Percentiles rank a stretch among this genome's conserved stretches.
phyloP scores from a whole-genome alignment of 1,139 yeast genomes.

The Saccharomyces hybrid region DNA sequence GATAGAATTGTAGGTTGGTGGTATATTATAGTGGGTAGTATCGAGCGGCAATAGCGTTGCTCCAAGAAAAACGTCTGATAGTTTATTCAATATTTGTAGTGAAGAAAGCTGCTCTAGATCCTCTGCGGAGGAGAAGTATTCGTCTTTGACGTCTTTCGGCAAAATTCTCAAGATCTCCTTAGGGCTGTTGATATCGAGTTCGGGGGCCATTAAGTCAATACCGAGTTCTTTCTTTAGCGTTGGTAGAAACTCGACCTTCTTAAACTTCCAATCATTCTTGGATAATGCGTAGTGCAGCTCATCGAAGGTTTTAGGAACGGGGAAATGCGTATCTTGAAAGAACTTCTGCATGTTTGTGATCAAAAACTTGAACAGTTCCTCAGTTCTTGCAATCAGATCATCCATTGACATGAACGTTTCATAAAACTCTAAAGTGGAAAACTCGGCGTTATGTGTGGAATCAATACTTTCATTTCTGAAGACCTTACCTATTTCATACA shows the following conservation, averaged over 20 bases:
- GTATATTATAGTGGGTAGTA: slow-evolving; percentile 60
- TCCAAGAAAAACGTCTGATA: slow-evolving; percentile 61
- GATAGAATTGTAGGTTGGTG: slow-evolving; percentile 83
- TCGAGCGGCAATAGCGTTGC: slow-evolving; percentile 39
- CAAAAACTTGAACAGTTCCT: slow-evolving; percentile 44
- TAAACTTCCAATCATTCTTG: slow-evolving; percentile 23
- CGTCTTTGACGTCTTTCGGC: slow-evolving; percentile 9
- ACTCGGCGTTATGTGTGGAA: slow-evolving; percentile 96
- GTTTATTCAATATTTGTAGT: slow-evolving; percentile 52
- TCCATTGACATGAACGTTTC: slow-evolving; percentile 91
- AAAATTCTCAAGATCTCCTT: slow-evolving; percentile 32
- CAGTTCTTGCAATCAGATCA: slow-evolving; percentile 66
- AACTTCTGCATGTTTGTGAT: slow-evolving; percentile 13
- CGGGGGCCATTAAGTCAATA: slow-evolving; percentile 23
- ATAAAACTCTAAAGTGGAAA: slow-evolving; percentile 95
- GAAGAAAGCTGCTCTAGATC: slow-evolving; percentile 33
- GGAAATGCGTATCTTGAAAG: slow-evolving; percentile 3
- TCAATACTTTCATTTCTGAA: slow-evolving; percentile 93
- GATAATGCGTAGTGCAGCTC: slow-evolving; percentile 40
- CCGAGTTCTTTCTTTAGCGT: slow-evolving; percentile 43
- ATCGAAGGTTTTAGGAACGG: slow-evolving; percentile 20
- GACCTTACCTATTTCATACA: slow-evolving; percentile 78
- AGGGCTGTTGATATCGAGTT: slow-evolving; percentile 35
- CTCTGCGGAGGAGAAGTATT: slow-evolving; percentile 2
- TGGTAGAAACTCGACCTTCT: slow-evolving; percentile 52